Conservation (phyloP, 2,329 filamentous ascomycete genomes). For the Beauveria varroae region DNA sequence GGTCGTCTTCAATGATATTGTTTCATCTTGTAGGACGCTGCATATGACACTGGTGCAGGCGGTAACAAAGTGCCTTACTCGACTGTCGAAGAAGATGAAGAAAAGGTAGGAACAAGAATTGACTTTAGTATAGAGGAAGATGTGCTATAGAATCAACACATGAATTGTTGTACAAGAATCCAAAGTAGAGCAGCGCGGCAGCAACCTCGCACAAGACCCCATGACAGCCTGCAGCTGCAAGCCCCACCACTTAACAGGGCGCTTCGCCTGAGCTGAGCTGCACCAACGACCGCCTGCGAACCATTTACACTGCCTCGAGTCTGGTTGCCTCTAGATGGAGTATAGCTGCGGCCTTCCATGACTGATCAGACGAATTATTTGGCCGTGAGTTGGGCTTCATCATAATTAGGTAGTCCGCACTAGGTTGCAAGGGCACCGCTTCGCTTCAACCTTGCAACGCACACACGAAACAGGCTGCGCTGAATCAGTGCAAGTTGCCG, state of each 20-base stretch:
- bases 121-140: too few relatives aligned
- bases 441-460: background rate
- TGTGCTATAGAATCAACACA: too few relatives aligned
- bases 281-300: background rate
- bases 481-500: background rate
- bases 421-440: background rate
- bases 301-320: background rate
- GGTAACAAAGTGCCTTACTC: too few relatives aligned
- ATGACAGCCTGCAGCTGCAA: slow-evolving; percentile 4
- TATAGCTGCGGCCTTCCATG: background rate
- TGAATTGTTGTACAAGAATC: too few relatives aligned
- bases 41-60: too few relatives aligned
- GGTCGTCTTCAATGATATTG: too few relatives aligned
- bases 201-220: background rate
- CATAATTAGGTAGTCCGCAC: background rate
- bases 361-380: background rate
- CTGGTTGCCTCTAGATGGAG: background rate
- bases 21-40: too few relatives aligned
- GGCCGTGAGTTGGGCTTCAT: background rate
- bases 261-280: background rate
- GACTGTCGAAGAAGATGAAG: too few relatives aligned
- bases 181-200: too few relatives aligned
- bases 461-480: background rate
- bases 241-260: background rate
- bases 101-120: too few relatives aligned